Evolutionary conservation across 2,329 filamentous ascomycete genomes (phyloP).

Genomic region (Domatiomyces catenatus): DNA sequence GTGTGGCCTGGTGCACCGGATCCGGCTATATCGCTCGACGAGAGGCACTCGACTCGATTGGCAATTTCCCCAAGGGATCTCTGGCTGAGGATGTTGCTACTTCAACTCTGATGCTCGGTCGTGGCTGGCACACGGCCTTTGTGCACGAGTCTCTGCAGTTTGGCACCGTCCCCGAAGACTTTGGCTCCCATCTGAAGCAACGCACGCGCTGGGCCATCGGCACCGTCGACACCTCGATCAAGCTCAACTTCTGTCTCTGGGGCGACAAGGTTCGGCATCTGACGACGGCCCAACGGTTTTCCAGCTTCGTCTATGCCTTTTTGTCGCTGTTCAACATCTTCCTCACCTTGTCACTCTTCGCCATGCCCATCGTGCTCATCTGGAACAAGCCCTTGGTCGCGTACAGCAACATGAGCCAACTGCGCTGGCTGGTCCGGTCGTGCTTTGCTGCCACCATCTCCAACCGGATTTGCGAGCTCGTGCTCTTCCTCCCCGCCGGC

Average conservation of each 20-base stretch:
- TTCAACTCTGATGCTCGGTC: constrained; percentile 18
- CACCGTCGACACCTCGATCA: constrained; percentile 44
- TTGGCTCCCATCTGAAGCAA: constrained; percentile 26
- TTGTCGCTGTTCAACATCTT: constrained; percentile 43
- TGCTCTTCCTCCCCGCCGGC: constrained; percentile 44
- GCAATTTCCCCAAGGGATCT: constrained; percentile 21
- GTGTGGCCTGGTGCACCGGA: constrained; percentile 21
- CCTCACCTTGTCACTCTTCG: constrained; percentile 39
- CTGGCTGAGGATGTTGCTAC: constrained; percentile 20
- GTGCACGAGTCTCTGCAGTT: constrained; percentile 19
- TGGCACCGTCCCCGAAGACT: constrained; percentile 23
- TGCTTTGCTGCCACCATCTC: constrained; percentile 38
- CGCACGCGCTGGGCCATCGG: constrained; percentile 26
- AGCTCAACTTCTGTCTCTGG: constrained; percentile 45
- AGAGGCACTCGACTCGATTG: constrained; percentile 19
- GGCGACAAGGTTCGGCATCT: constrained; percentile 39
- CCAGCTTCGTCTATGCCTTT: constrained; percentile 42
- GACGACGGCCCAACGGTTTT: constrained; percentile 42
- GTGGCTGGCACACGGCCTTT: constrained; percentile 20
- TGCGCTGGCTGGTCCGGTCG: constrained; percentile 43
- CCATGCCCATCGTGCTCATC: constrained; percentile 44
- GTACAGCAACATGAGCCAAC: constrained; percentile 37
- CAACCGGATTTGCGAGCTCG: constrained; percentile 42
- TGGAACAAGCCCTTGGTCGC: constrained; percentile 44
- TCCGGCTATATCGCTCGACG: constrained; percentile 20